Base-by-base conservation (phyloP, 2,329 filamentous ascomycete species). In the Cladosporium sp. region DNA sequence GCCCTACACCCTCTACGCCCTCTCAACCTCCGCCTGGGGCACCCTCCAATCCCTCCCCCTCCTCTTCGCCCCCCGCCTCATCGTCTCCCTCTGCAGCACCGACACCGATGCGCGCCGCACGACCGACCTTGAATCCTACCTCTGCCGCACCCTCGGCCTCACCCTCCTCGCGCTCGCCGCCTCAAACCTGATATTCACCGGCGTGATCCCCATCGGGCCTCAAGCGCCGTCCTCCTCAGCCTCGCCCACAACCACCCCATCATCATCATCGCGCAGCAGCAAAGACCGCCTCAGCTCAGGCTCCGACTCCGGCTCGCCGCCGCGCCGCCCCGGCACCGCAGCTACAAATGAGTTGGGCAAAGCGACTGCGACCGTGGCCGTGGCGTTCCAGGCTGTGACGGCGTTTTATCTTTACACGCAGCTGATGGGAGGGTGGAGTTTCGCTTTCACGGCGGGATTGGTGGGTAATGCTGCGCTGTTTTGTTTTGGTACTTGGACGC, bases 101-200 rank as follows among this genome's bases (percentile, higher is more conserved):
- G 39, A 21, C 36, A 43, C 36, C 88, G 68, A 81, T 84, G 46
- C 83, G 84, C 67, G 81, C 84, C 69, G 78, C 83, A 63, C 83
- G 84, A 64, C 77, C 84, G 88, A 79, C 26, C 81, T 92, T 34
- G 90, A 93, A 77, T 79, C 85, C 64, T 94, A 94, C 82, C 88
- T 93, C 76, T 87, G 87, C 60, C 89, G 91, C 49, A 86, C 84
- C 30, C 83, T 92, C 1, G 91, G 89, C 68, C 80, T 93, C 65
- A 80, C 87, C 32, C 83, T 92, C 53, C 80, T 93, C 25, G 80
- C 87, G 11, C 79, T 94, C 30, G 88, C 87, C 34, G 73, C 88
- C 7, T 78, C 90, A 14, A 83, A 84, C n/a, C 78, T 93, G 43
- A 81, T 91, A 39, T 83, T 93, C 32, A 90, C 90, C 0, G 91